Base-by-base conservation (phyloP, 176 grass and related monocot species). In the Miscanthus lutarioriparius region DNA sequence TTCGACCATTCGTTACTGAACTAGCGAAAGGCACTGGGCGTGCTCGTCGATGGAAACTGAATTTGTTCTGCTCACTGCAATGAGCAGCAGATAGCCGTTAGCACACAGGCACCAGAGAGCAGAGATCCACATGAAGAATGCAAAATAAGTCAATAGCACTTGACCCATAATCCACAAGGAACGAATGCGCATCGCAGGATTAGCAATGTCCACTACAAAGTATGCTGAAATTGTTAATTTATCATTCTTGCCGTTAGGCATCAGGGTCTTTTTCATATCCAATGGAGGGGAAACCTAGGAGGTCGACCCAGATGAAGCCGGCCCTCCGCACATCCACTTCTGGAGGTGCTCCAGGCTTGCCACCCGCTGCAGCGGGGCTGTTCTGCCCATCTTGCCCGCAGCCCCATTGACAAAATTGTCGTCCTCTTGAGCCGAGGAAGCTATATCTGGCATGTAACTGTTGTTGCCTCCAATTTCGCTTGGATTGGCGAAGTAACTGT, bases 291-390 rank as follows among this genome's bases (percentile, higher is more conserved):
- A 56, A 13, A 26, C 74, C 86, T 87, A 94, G 16, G 85, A 91
- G 4, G 81, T 84, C 1, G 89, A 91, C 13, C 85, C 84, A 1
- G 92, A 87, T 2, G 87, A 87, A 64, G 84, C 70, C 11, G 87
- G 87, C 5, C 89, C 92, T 4, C 78, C 78, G 0, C 84, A 94
- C 72, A 97, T 97, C 56, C 84, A 85, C 56, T 97, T 94, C 88
- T 94, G 95, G 63, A 97, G 88, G 69, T 91, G 86, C 88, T 92
- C 95, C 30, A 94, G 82, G 64, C 95, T 92, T 1, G 81, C 90
- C 77, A 92, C 92, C 66, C 90, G 90, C 13, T 90, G 89, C 90
- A 94, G 64, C 0, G 86, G 91, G 35, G 30, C 58, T 25, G 88
- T 36, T 66, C 74, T 67, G 49, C 38, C 75, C 30, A 84, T 89